Evolutionary conservation across 106 monocot species (phyloP), one percentile per base, ranked within the genome.

Genomic region (Dioscorea alata): DNA sequence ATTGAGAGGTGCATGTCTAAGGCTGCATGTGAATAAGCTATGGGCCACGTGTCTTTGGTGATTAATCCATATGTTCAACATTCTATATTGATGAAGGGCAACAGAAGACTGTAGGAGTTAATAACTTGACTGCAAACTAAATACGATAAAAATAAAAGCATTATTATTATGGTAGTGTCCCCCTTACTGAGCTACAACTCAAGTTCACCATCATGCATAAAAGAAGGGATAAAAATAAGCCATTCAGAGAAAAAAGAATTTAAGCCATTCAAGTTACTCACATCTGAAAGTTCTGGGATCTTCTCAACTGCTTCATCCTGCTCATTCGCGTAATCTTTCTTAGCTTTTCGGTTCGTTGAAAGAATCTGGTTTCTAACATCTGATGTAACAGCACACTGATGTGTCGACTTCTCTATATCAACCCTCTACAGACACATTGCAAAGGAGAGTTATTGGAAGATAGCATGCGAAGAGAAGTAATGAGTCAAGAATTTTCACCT

Each of bases 271-370:
- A 28, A 5, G 15, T 8, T 64, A 71, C 83, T 34, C 61, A 90
- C 94, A 53, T 91, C 83, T 73, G 75, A 84, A 54, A 63, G 69
- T 80, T 91, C 86, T 50, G 73, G 70, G 16, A 77, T 71, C 75
- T 88, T 91, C 66, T 91, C 86, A 35, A 82, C 81, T 78, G 88
- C 88, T 73, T 91, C 91, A 48, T 85, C 79, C 58, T 86, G 88
- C 54, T 95, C 88, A 67, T 80, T 87, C 25, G 88, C 91, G 86
- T 85, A 88, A 32, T 88, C 88, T 31, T 95, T 88, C 65, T 95
- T 95, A 18, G 86, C 88, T 71, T 85, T 86, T 59, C 62, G 74
- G 73, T 88, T 91, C 72, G 84, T 75, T 15, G 49, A 23, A 50
- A 86, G 57, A 73, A 95, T 90, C 60, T 95, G 85, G 48, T 73